phyloP scores from a whole-genome alignment of 345 rosid species.

The Hevea brasiliensis region DNA sequence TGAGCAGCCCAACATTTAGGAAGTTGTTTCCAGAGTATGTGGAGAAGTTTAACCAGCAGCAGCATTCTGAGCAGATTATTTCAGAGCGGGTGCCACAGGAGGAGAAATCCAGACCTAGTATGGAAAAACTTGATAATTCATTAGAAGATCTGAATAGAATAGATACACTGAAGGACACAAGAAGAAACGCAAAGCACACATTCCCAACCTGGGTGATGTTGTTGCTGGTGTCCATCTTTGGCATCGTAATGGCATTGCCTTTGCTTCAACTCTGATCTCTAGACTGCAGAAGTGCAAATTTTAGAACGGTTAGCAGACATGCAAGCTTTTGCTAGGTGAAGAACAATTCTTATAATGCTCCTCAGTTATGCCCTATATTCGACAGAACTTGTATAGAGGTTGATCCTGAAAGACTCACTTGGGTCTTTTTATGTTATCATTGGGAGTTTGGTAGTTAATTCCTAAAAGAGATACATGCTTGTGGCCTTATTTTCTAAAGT shows the following conservation, averaged over 20 bases:
- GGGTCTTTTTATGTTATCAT: slow-evolving; percentile 22
- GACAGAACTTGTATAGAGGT: slow-evolving; percentile 33
- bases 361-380: slow-evolving; percentile 23
- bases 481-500: not conserved
- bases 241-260: slow-evolving; percentile 95
- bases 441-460: slow-evolving; percentile 13
- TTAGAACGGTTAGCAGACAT: slow-evolving; percentile 23
- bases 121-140: slow-evolving; percentile 39
- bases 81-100: slow-evolving; percentile 46
- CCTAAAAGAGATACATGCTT: slow-evolving; percentile 3
- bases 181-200: slow-evolving; percentile 57
- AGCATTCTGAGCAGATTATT: slow-evolving; percentile 49
- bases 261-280: slow-evolving; percentile 79
- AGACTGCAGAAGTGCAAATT: slow-evolving; percentile 11
- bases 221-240: slow-evolving; percentile 79
- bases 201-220: slow-evolving; percentile 88
- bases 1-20: slow-evolving; percentile 71
- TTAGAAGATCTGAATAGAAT: slow-evolving; percentile 24
- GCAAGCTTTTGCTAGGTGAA: slow-evolving; percentile 11
- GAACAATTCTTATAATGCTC: slow-evolving; percentile 8
- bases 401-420: slow-evolving; percentile 14
- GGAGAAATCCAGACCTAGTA: slow-evolving; percentile 29
- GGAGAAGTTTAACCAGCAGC: slow-evolving; percentile 70
- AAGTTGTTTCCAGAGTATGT: slow-evolving; percentile 93
- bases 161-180: slow-evolving; percentile 30